Evolutionary conservation across 306 rosid genomes (phyloP), one percentile per base, ranked within the genome.

Genomic region (Vigna radiata): DNA sequence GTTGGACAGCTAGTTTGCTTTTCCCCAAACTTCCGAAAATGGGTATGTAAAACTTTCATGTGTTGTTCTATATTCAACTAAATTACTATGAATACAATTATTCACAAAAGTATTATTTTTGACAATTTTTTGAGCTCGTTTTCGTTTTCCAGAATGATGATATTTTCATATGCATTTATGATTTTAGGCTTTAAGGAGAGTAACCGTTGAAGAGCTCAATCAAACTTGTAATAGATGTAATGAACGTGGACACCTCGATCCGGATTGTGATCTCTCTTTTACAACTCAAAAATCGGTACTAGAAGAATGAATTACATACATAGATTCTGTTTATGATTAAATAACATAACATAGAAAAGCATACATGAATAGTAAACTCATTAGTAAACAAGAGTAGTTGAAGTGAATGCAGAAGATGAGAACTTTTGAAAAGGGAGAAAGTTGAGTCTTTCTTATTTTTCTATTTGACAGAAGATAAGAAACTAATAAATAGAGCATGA

Each of bases 151-250:
- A 23, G 7, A 53, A 54, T 39, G 17, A 25, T 67, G 44, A 66
- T 15, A 19, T 19, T 21, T 55, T 19, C 15, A 0, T 55, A 29
- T 49, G 25, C n/a, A 33, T 37, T 23, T 18, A 63, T 49, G 65
- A 18, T 50, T 63, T 41, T 8, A 78, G 82, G 82, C 77, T 18
- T 50, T 70, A 5, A 47, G 18, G 63, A 68, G 82, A 46, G 76
- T 62, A 17, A 78, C 77, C 2, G 11, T 59, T 33, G 44, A 70
- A 59, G 77, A 78, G 49, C 21, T 46, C 9, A 68, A 69, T 12
- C 61, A 56, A 58, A 19, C 0, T 19, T 78, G 82, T 18, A 31
- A 2, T 11, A 33, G 12, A 49, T 78, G 82, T 6, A 11, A 15
- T 9, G 41, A 7, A 48, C 39, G 29, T 33, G 77, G 77, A 59